Percentiles rank a stretch among this genome's conserved stretches.
phyloP scores from a whole-genome alignment of 495 filamentous ascomycete genomes.

The Gamarada debralockiae region DNA sequence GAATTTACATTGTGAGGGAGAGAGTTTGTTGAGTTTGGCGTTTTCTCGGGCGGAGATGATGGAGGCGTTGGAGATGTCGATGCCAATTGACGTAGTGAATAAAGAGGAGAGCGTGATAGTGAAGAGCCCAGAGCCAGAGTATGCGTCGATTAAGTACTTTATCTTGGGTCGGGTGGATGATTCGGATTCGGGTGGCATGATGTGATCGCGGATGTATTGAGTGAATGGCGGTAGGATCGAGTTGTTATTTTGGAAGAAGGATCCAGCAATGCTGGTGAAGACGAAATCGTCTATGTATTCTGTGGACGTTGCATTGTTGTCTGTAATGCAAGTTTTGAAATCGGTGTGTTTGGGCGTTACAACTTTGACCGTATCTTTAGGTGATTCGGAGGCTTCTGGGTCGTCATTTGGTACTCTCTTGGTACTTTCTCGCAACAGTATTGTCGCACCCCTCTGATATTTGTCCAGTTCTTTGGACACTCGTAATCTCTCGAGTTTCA shows the following conservation, averaged over 20 bases:
- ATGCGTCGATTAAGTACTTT: conserved; percentile 90
- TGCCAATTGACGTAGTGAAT: conserved; percentile 57
- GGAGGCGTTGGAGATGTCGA: conserved; percentile 57
- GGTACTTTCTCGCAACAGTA: conserved; percentile 85
- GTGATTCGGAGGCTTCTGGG: conserved; percentile 11
- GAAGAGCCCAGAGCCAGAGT: conserved; percentile 96
- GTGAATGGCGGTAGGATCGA: conserved; percentile 92
- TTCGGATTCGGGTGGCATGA: conserved; percentile 47
- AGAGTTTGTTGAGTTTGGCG: conserved; percentile 70
- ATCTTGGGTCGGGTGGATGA: conserved; percentile 40
- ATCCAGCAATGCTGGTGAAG: conserved; percentile 85
- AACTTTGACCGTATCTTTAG: conserved; percentile 24
- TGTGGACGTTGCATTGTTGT: conserved; percentile 71
- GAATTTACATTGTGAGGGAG: conserved; percentile 58
- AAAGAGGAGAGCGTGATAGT: conserved; percentile 85
- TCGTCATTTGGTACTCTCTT: conserved; percentile 54
- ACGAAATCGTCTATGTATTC: conserved; percentile 84
- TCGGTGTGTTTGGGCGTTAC: conserved; percentile 53
- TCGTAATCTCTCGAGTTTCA: conserved; percentile 67
- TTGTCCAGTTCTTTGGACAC: conserved; percentile 64
- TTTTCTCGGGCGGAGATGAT: conserved; percentile 75
- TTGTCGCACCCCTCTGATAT: conserved; percentile 79
- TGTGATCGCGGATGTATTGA: conserved; percentile 79
- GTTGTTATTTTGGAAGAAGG: conserved; percentile 99
- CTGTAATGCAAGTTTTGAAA: conserved; percentile 80